These are phyloP conservation scores for Acer negundo DNA, from an alignment of 345 rosid species.

Conservation along the genomic window DNA sequence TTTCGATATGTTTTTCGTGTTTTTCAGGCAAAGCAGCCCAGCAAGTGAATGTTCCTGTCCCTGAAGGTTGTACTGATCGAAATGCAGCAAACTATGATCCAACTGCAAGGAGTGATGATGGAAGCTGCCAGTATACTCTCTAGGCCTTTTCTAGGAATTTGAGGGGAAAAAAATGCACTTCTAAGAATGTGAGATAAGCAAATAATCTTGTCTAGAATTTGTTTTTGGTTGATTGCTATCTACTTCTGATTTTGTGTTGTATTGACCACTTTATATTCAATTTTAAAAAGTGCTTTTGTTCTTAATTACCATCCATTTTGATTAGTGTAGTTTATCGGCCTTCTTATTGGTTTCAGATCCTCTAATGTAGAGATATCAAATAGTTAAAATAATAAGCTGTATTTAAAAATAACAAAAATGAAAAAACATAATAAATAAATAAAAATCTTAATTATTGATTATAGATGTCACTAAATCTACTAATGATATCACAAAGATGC, in stretches of 20 bases:
- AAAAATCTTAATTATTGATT: no score
- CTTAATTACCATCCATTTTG: neutral
- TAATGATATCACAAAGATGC: no score
- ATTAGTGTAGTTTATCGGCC: neutral
- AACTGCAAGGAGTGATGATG: conserved; percentile 94
- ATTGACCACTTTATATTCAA: neutral
- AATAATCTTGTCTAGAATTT: neutral
- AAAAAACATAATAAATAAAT: no score
- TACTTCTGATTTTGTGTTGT: conserved; percentile 29
- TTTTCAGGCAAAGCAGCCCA: conserved; percentile 85
- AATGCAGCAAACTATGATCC: conserved; percentile 75
- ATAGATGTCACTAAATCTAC: no score
- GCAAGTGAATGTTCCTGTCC: conserved; percentile 68
- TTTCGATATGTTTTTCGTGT: neutral
- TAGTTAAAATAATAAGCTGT: no score
- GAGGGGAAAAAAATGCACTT: neutral
- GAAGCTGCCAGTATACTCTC: conserved; percentile 60
- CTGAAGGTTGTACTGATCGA: conserved; percentile 89
- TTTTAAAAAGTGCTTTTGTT: neutral
- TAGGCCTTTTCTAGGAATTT: conserved; percentile 24
- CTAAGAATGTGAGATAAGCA: conserved; percentile 18
- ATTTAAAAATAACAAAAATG: no score
- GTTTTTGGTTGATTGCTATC: conserved; percentile 4
- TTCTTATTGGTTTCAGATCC: no score
- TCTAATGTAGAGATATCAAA: no score